Base-by-base conservation (phyloP, 2,329 filamentous ascomycete genomes). In the Hypoxylon sp. region DNA sequence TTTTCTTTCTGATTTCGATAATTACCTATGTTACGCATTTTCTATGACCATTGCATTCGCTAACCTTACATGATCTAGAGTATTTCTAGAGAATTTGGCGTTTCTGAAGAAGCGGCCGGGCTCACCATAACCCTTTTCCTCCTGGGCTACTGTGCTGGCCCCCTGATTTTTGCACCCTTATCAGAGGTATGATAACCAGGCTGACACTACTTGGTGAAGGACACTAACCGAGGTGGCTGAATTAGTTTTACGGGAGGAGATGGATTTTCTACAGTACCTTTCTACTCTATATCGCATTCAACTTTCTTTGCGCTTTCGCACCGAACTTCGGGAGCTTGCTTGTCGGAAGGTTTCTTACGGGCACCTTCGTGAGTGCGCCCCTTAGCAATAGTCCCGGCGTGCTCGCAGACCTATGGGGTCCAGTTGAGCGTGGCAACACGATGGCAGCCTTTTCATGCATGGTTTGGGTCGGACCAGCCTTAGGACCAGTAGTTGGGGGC, bases 101-200 rank as follows among this genome's bases (percentile, higher is more conserved):
- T 89, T 1, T 87, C 85, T 0, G 68, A 63, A 5, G 82, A 84
- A 65, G 84, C 80, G 2, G 83, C 84, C 0, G 82, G 81, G 1
- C 78, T 88, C 8, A 84, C 85, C 1, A 84, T 87, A 47, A 86
- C 85, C 0, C 74, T 88, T 9, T 89, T 88, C 70, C 78, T 88
- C 26, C 79, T 88, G 3, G 86, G 84, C 1, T 90, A 90, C 75
- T 86, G 85, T 67, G 83, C 85, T 1, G 88, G 88, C 0, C 88
- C 88, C 0, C 78, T 90, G 2, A 53, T 88, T 2, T 90, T 87
- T 72, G 87, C 87, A 1, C 88, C 87, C 0, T 73, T 88, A 19
- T 86, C 82, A 39, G 87, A 89, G 75, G 70, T 72, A 68, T 55
- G 63, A 50, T 22, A 29, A 11, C 26, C 5, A 31, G 29, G 6